Evolutionary conservation across 495 filamentous ascomycete species (phyloP).

Genomic region (Penicillium fimorum): DNA sequence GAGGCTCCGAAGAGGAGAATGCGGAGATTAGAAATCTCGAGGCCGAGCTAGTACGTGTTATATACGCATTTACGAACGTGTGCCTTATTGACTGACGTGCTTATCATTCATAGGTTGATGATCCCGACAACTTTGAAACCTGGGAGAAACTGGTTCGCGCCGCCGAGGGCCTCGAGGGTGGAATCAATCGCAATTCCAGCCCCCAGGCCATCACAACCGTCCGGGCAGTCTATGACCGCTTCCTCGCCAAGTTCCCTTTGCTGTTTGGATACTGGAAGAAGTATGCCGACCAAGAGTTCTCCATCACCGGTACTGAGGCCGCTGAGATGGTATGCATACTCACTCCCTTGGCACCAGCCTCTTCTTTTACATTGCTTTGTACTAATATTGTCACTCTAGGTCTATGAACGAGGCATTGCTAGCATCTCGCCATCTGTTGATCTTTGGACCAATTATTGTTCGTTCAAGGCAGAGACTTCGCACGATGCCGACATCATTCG

Average conservation of each 20-base stretch:
- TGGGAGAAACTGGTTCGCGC: constrained; percentile 92
- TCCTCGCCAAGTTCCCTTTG: constrained; percentile 92
- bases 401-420: constrained; percentile 93
- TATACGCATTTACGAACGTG: constrained; percentile 5
- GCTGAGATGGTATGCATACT: constrained; percentile 79
- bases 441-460: constrained; percentile 94
- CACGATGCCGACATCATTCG: constrained; percentile 92
- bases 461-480: constrained; percentile 95
- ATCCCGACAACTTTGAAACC: constrained; percentile 88
- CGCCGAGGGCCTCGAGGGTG: constrained; percentile 83
- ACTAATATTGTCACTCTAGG: constrained; percentile 46
- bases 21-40: constrained; percentile 78
- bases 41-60: constrained; percentile 63
- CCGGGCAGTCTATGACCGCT: constrained; percentile 82
- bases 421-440: constrained; percentile 93
- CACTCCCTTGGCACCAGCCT: neutral
- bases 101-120: constrained; percentile 49
- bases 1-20: constrained; percentile 81
- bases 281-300: constrained; percentile 97
- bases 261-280: constrained; percentile 99
- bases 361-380: constrained; percentile 9
- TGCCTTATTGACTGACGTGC: neutral
- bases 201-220: constrained; percentile 86
- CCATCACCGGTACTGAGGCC: constrained; percentile 92
- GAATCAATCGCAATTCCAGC: constrained; percentile 93